Base-by-base conservation (phyloP, 148 eudicot genomes). In the Amaranthus hypochondriacus region DNA sequence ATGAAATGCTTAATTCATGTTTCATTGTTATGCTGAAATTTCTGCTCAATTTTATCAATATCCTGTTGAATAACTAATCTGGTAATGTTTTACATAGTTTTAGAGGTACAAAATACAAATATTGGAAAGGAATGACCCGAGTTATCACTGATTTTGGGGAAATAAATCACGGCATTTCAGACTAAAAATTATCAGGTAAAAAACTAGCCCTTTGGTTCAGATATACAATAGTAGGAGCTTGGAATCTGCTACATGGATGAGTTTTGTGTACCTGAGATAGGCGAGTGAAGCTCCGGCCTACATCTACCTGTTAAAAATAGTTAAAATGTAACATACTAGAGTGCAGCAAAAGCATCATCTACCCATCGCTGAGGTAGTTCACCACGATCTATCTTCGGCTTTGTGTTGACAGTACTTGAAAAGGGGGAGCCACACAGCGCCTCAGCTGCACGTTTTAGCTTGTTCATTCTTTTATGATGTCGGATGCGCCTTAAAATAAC, bases 401-500 rank as follows among this genome's bases (percentile, higher is more conserved):
- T 74, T 44, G 65, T 74, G 18, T 54, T 46, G 47, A 65, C 72
- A 75, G 14, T 57, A 12, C 66, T 56, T 10, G 77, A 48, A 46
- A 57, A 49, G 2, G 66, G 66, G 11, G 72, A 56, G 50, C 28
- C 67, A 58, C 56, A 75, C 14, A 74, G 64, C 9, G 72, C 14
- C 49, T 75, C 56, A 15, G 67, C 77, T 4, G 72, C 72, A 50
- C n/a, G 42, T 8, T 49, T 75, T 6, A 75, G 50, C 66, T 75
- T 75, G 48, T 67, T 67, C 66, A 75, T 55, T 57, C 72, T 56
- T 56, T 57, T 75, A 5, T 62, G 72, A 56, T 66, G 77, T 48
- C 72, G 72, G 62, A 75, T 67, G 9, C 77, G 72, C 48, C 77
- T 28, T 48, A 75, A 56, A 46, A 75, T 58, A 47, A 58, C 65